Evolutionary conservation across 306 rosid species (phyloP).

Genomic region (Cucurbita ficifolia): DNA sequence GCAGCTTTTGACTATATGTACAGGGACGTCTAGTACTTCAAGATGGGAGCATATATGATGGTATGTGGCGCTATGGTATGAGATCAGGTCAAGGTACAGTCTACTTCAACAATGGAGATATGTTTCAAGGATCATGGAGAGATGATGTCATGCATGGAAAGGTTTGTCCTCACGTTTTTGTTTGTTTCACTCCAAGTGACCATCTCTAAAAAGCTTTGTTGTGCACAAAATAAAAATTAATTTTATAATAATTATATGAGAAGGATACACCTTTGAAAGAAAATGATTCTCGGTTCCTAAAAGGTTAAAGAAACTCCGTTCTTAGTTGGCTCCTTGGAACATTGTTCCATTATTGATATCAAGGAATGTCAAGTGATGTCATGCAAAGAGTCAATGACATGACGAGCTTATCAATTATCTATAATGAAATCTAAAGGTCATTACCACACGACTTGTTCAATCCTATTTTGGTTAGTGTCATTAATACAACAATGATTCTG

Average conservation of each 20-base stretch:
- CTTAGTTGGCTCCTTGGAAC: not conserved
- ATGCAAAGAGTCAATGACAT: not conserved
- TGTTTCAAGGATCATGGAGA: conserved; percentile 96
- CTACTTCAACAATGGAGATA: conserved; percentile 80
- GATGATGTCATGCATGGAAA: conserved; percentile 95
- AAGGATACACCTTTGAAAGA: not conserved
- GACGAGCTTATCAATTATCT: not conserved
- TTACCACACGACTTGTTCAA: not conserved
- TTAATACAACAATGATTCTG: not conserved
- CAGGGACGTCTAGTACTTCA: conserved; percentile 71
- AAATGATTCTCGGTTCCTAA: not conserved
- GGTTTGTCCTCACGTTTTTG: conserved; percentile 28
- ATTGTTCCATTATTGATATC: not conserved
- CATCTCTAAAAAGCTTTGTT: not conserved
- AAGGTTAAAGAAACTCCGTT: not conserved
- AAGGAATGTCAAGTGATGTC: not conserved
- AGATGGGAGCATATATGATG: conserved; percentile 91
- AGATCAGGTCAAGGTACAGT: conserved; percentile 82
- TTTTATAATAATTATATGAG: not conserved
- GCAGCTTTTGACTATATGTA: conserved; percentile 7
- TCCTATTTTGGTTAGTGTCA: not conserved
- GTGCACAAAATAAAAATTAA: not conserved
- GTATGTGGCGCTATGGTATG: conserved; percentile 82
- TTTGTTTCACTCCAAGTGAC: not conserved
- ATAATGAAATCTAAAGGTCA: not conserved